phyloP scores from a whole-genome alignment of 2,329 filamentous ascomycete species.

The Trichoderma oligosporum region DNA sequence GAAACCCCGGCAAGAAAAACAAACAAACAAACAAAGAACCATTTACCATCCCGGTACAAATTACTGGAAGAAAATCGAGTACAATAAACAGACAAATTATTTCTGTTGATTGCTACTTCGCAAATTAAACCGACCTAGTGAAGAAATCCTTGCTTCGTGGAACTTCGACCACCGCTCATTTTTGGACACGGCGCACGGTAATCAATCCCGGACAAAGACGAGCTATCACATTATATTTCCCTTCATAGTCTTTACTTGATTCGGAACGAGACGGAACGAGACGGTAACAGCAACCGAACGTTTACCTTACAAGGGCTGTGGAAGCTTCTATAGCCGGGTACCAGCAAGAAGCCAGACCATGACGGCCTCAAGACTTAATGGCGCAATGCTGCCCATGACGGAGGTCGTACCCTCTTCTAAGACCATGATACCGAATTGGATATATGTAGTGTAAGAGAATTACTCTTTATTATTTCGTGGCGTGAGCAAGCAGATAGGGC shows the following conservation, averaged over 20 bases:
- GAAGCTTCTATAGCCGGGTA: not conserved
- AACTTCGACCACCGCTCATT: not conserved
- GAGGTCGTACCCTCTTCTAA: not conserved
- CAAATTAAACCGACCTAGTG: not conserved
- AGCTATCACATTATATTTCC: not conserved
- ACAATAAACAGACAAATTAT: not conserved
- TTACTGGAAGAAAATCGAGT: not conserved
- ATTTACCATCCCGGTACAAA: not conserved
- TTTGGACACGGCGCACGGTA: not conserved
- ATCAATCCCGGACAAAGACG: not conserved
- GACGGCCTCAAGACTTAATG: not conserved
- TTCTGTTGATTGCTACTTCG: not conserved
- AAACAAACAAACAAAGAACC: not conserved
- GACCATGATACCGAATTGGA: not conserved
- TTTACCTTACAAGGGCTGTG: not conserved
- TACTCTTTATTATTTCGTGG: not conserved
- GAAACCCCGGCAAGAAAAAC: not conserved
- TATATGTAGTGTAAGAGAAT: conserved; percentile 14
- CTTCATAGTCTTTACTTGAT: not conserved
- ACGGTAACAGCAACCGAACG: not conserved
- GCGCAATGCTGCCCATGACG: conserved; percentile 9
- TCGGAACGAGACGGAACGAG: not conserved
- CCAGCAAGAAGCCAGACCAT: not conserved
- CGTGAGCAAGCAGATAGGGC: not conserved
- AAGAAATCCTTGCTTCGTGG: not conserved